Percentiles rank a stretch among this genome's conserved stretches.
These are phyloP conservation scores for Lepidium didymum DNA, from an alignment of 345 rosid genomes.

Conservation along the genomic window DNA sequence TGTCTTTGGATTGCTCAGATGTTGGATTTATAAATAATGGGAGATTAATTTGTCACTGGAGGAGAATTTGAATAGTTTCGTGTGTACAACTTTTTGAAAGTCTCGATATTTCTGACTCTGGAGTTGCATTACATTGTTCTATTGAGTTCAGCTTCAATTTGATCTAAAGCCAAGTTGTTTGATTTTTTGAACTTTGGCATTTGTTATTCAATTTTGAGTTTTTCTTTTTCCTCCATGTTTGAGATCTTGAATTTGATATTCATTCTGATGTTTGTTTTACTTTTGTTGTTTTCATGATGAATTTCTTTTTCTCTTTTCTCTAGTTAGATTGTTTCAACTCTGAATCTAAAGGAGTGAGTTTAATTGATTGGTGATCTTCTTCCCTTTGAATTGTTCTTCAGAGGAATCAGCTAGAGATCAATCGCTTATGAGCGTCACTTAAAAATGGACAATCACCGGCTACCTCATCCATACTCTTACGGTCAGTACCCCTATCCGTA, in stretches of 20 bases:
- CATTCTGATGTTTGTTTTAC: not conserved
- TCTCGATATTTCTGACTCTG: not conserved
- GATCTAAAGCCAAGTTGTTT: not conserved
- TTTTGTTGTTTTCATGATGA: not conserved
- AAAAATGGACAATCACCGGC: constrained; percentile 30
- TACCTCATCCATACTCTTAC: constrained; percentile 36
- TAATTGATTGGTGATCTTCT: not conserved
- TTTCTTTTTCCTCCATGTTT: not conserved
- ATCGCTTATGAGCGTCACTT: not conserved
- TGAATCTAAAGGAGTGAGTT: not conserved
- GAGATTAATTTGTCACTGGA: not conserved
- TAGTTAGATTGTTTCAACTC: not conserved
- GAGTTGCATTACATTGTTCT: not conserved
- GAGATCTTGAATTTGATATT: not conserved
- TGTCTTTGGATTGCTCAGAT: not conserved
- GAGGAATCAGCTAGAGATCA: not conserved
- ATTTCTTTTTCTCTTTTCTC: not conserved
- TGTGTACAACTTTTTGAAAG: not conserved
- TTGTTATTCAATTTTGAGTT: not conserved
- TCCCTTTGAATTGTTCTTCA: not conserved
- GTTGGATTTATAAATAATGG: not conserved
- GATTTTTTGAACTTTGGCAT: not conserved
- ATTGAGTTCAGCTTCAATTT: not conserved
- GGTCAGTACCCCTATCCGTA: constrained; percentile 36
- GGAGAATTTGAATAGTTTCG: not conserved